Conservation (phyloP, 2,329 filamentous ascomycete genomes). For the Talaromyces sp. region DNA sequence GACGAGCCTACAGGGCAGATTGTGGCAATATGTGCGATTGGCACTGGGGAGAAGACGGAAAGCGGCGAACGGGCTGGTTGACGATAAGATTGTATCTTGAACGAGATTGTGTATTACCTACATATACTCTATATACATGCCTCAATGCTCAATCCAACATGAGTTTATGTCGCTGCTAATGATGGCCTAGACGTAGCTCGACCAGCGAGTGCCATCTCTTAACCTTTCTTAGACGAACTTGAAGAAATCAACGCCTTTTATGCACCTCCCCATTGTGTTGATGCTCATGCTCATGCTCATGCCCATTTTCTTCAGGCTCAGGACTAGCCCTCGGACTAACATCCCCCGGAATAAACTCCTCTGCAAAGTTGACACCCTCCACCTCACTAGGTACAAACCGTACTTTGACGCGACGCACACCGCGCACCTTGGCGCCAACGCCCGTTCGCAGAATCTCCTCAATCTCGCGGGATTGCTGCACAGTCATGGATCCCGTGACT, state of each 20-base stretch:
- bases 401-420: conserved; percentile 77
- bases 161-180: neutral
- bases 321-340: conserved; percentile 57
- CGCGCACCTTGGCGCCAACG: conserved; percentile 73
- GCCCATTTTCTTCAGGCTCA: conserved; percentile 52
- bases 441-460: conserved; percentile 71
- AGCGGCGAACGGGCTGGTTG: no score
- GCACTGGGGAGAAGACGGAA: no score
- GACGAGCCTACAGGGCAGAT: no score
- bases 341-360: conserved; percentile 73
- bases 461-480: conserved; percentile 64
- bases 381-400: conserved; percentile 73
- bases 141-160: neutral
- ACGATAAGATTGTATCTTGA: neutral
- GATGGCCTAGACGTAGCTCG: neutral
- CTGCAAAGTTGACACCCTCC: conserved; percentile 58
- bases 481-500: conserved; percentile 71
- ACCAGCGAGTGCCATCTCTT: neutral
- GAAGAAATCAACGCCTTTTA: conserved; percentile 12
- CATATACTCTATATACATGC: neutral
- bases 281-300: conserved; percentile 34
- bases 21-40: no score
- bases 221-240: neutral
- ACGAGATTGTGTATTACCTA: neutral
- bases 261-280: conserved; percentile 5